Percentiles rank a stretch among this genome's conserved stretches.
These are phyloP conservation scores for Fraxinus latifolia DNA, from an alignment of 305 asterid species.

Conservation along the genomic window DNA sequence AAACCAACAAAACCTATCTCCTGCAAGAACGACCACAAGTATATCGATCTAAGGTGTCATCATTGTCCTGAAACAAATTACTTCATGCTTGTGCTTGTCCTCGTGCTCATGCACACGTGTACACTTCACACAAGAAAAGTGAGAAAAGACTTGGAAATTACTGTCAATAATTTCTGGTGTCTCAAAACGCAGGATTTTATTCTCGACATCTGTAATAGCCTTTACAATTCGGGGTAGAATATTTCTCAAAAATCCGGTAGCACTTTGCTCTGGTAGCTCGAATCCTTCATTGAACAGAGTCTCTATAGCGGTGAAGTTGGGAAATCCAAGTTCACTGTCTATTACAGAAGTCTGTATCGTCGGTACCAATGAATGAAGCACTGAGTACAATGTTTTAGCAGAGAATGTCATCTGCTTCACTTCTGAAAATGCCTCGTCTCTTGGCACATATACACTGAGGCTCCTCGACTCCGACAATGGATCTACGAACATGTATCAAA, in stretches of 20 bases:
- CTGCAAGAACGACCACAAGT: constrained; percentile 31
- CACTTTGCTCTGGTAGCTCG: constrained; percentile 11
- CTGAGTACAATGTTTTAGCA: constrained; percentile 42
- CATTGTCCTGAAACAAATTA: not conserved
- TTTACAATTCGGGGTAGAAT: constrained; percentile 45
- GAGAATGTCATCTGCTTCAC: constrained; percentile 47
- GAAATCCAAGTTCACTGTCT: constrained; percentile 38
- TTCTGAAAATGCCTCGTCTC: constrained; percentile 55
- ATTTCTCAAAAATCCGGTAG: not conserved
- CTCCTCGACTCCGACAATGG: constrained; percentile 42
- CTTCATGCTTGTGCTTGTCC: not conserved
- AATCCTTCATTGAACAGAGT: constrained; percentile 51
- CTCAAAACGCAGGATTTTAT: constrained; percentile 44
- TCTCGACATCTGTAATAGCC: constrained; percentile 23
- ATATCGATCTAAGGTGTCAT: not conserved
- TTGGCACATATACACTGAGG: constrained; percentile 38
- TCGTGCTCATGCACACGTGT: not conserved
- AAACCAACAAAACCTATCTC: constrained; percentile 71
- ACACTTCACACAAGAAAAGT: not conserved
- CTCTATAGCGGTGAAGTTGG: constrained; percentile 61
- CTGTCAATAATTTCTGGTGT: constrained; percentile 52
- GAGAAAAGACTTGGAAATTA: constrained; percentile 20
- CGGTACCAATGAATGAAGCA: constrained; percentile 51
- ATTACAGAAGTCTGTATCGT: constrained; percentile 9
- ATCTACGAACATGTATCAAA: constrained; percentile 27